Base-by-base conservation (phyloP, 768 basidiomycete genomes). In the Boletales sp. region DNA sequence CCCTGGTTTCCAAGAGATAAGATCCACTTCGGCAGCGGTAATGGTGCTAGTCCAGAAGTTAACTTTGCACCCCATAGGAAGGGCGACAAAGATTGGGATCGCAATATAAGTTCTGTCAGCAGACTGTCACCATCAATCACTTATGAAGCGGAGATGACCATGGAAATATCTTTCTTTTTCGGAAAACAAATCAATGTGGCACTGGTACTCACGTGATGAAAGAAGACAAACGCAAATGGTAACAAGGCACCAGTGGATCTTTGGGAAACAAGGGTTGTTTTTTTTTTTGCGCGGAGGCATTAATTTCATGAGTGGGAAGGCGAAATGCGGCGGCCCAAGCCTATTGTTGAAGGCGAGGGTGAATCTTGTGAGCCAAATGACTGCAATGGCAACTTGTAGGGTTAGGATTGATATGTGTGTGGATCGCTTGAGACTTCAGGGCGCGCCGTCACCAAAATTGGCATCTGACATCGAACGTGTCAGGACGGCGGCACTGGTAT, bases 311-410 rank as follows among this genome's bases (percentile, higher is more conserved):
- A 12, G 25, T 37, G 33, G 44, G 25, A 55, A 31, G 18, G 12
- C 44, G 31, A 28, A 36, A 38, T 41, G 41, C 34, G 25, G 25
- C 25, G 25, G 25, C 25, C 3, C 6, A 28, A 28, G 25, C 25
- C 6, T 6, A 28, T 28, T 28, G 25, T 28, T 28, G 25, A 28
- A 28, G 7, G 25, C 25, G 25, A 28, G 25, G 25, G 25, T 28
- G 25, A 28, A 28, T 28, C 25, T 28, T 28, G 25, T 7, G 77
- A 78, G 19, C 81, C 79, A 66, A 74, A 83, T 18, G 81, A 80
- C 59, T 80, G 80, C 61, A 82, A 80, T n/a, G 83, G 82, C 8
- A 79, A 82, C 62, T 78, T 75, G 57, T 75, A 76, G 4, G 77
- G 75, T 7, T 78, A 61, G 71, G 49, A 28, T 28, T 7, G 25